phyloP scores from a whole-genome alignment of 805 yeast genomes.

The Zygosaccharomyces kombuchaensis region DNA sequence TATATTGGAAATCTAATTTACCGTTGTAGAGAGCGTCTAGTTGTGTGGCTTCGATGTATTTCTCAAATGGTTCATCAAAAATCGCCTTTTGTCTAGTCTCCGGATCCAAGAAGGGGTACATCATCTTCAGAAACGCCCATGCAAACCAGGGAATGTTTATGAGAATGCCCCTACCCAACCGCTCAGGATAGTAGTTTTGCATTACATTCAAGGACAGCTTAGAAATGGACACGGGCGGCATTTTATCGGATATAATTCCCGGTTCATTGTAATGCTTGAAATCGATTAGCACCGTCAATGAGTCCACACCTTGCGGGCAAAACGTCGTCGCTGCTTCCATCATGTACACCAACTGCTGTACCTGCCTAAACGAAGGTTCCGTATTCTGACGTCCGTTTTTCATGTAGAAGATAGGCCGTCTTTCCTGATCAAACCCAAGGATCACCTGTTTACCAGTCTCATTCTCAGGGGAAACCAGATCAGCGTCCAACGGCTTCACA shows the following conservation, averaged over 20 bases:
- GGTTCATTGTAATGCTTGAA: conserved; percentile 43
- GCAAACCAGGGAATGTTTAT: conserved; percentile 56
- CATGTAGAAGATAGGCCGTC: conserved; percentile 50
- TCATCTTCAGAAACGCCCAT: conserved; percentile 51
- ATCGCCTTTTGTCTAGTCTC: conserved; percentile 53
- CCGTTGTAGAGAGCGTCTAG: conserved; percentile 47
- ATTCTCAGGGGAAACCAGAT: conserved; percentile 45
- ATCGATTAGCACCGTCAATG: conserved; percentile 51
- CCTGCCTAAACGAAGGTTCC: conserved; percentile 47
- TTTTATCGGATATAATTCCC: conserved; percentile 36
- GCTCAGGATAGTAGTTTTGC: conserved; percentile 57
- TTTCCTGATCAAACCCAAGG: conserved; percentile 50
- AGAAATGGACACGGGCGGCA: conserved; percentile 49
- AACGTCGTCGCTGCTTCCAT: conserved; percentile 48
- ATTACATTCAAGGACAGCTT: conserved; percentile 48
- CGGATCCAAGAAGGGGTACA: conserved; percentile 57
- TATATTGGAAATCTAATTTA: conserved; percentile 45
- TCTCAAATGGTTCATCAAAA: conserved; percentile 54
- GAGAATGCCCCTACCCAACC: conserved; percentile 50
- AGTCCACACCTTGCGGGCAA: conserved; percentile 58
- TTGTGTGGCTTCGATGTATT: conserved; percentile 50
- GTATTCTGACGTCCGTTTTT: conserved; percentile 55
- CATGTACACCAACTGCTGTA: conserved; percentile 55
- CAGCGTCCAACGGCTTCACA: conserved; percentile 37
- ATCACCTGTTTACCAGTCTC: conserved; percentile 51